Base-by-base conservation (phyloP, 225 moss, liverwort and hornwort genomes). In the Takakia lepidozioides region DNA sequence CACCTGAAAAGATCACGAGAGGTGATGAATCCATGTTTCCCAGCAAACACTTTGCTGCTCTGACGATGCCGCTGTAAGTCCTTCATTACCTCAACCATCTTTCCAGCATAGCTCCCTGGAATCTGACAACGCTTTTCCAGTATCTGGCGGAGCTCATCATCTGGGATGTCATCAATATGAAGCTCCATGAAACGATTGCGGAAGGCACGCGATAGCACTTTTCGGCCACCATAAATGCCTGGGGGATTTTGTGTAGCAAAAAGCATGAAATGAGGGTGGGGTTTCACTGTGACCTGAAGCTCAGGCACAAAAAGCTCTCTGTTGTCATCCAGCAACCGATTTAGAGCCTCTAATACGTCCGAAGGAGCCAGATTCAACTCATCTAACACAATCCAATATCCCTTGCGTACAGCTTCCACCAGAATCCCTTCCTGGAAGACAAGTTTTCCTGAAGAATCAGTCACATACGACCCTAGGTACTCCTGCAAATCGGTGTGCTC, bases 161-260 rank as follows among this genome's bases (percentile, higher is more conserved):
- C 87, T 37, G 95, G 95, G 45, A 98, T 98, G 59, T 98, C 95
- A 76, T 98, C 95, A 27, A 98, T 69, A 49, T 98, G 95, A 51
- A 98, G 82, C 59, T 98, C 95, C 60, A 98, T 83, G 28, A 98
- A 98, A 20, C 95, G 77, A 66, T 98, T 98, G 18, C 95, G 90
- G 64, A 98, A 91, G 37, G 95, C 95, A 29, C 91, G 82, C 34
- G 95, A 98, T 29, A 98, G 66, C 19, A 91, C 59, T 65, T 98
- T 98, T 20, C 95, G 77, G 49, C 95, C 95, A 63, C 90, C 90
- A 23, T 91, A 98, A 17, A 98, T 75, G 56, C 95, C 95, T n/a
- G 95, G 91, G n/a, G 95, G 95, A 13, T 98, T 98, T 48, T 98
- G 95, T 19, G 95, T 98, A 14, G 95, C 95, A 66, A 98, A 98